phyloP scores from a whole-genome alignment of 139 green algal genomes.

The Astrephomene gubernaculifera region DNA sequence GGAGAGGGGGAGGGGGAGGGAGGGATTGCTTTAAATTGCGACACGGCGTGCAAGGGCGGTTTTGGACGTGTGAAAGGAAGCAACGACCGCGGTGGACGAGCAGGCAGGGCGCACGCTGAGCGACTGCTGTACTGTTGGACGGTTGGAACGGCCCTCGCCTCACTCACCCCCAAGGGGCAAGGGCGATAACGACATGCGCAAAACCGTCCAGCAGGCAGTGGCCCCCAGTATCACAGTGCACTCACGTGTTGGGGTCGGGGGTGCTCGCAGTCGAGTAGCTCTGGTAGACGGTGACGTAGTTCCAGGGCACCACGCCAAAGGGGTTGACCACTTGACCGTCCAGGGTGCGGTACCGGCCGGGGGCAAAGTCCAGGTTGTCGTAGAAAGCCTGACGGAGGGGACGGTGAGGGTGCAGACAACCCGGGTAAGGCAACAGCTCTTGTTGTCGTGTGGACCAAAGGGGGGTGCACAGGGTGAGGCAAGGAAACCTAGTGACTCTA shows the following conservation, averaged over 20 bases:
- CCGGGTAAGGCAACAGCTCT: background rate
- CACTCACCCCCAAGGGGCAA: too few relatives aligned
- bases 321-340: conserved; percentile 54
- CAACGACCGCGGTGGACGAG: too few relatives aligned
- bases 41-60: too few relatives aligned
- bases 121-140: too few relatives aligned
- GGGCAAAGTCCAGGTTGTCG: conserved; percentile 55
- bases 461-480: too few relatives aligned
- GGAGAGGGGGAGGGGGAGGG: background rate
- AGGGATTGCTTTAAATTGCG: background rate
- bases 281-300: conserved; percentile 58
- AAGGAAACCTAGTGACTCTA: too few relatives aligned
- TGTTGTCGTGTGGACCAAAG: too few relatives aligned
- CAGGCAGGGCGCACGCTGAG: too few relatives aligned
- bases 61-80: too few relatives aligned
- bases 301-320: conserved; percentile 58
- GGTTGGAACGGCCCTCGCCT: too few relatives aligned
- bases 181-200: too few relatives aligned
- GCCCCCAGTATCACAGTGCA: background rate
- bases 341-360: conserved; percentile 49
- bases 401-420: background rate
- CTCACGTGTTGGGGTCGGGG: conserved; percentile 28
- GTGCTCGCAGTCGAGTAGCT: background rate
- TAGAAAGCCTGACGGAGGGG: conserved; percentile 47
- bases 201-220: too few relatives aligned